Conservation (phyloP, 2,329 filamentous ascomycete genomes). For the Phyllosticta citribraziliensis region DNA sequence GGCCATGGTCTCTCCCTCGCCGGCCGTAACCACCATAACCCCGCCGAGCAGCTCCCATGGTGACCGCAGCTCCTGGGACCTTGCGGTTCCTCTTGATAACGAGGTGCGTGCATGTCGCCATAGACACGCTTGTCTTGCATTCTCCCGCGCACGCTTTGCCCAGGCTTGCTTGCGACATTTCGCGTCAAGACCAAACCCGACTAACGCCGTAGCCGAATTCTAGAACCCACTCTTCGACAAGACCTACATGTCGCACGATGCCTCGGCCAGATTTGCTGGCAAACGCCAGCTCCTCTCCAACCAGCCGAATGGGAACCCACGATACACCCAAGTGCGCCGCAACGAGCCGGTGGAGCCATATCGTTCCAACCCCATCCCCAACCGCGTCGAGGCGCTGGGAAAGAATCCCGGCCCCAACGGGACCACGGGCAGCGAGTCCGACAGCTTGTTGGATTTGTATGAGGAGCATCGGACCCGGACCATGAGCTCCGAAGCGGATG, state of each 20-base stretch:
- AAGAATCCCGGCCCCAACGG: conserved; percentile 25
- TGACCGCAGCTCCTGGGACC: conserved; percentile 27
- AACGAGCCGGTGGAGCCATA: conserved; percentile 23
- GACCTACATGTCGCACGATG: conserved; percentile 27
- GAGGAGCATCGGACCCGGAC: conserved; percentile 12
- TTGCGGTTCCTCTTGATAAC: conserved; percentile 28
- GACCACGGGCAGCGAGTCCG: conserved; percentile 34
- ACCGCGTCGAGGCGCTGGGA: conserved; percentile 20
- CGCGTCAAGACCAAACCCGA: conserved; percentile 16
- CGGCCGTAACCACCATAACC: conserved; percentile 25
- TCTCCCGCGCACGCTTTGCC: background rate
- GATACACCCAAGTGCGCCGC: conserved; percentile 16
- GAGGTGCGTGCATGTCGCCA: conserved; percentile 20
- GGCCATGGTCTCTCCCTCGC: conserved; percentile 9
- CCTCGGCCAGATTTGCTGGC: conserved; percentile 15
- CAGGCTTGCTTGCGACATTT: conserved; percentile 7
- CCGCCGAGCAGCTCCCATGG: conserved; percentile 32
- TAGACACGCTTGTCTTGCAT: conserved; percentile 13
- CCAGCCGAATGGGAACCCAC: conserved; percentile 25
- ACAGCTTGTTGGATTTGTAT: conserved; percentile 39
- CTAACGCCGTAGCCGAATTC: conserved; percentile 6
- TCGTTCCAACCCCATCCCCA: conserved; percentile 23
- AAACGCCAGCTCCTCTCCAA: conserved; percentile 24
- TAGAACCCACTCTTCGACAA: conserved; percentile 20
- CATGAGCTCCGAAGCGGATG: background rate